Evolutionary conservation across 2,329 filamentous ascomycete genomes (phyloP), one percentile per base, ranked within the genome.

Genomic region (Apiospora rasikravindrae): DNA sequence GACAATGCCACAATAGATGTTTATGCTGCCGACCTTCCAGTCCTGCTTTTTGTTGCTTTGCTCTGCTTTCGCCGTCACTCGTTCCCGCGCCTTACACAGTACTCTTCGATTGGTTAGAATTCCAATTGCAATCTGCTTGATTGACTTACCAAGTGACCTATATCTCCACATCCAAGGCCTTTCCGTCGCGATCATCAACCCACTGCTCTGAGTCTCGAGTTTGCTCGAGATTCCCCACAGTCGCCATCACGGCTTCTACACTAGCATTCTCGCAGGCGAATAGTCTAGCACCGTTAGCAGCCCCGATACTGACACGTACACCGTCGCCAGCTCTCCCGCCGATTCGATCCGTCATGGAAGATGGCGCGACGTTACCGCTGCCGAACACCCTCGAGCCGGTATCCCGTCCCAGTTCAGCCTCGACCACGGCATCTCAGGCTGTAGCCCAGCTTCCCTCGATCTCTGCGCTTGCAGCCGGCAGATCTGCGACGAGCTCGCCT

Each of bases 371-470:
- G 67, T 78, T 85, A 64, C 78, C 83, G 53, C 78, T 82, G 49
- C 81, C 83, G 47, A 79, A 64, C 19, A 64, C 80, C 13, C 78
- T 84, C 57, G 87, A 89, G 74, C 82, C 85, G 24, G 84, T 87
- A 72, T 87, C 87, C 42, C 83, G 85, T 75, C 86, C 86, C 29
- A 85, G 83, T 75, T 87, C 87, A 44, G 84, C 85, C 2, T 86
- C 87, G 4, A 85, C 86, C 1, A 82, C 84, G 26, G 82, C 82
- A 24, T 85, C 76, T 37, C 64, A 70, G 22, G 72, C 85, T 22
- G 78, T 84, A 71, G 81, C 83, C 22, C 86, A 88, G 57, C 79
- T 88, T 51, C 83, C 86, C 11, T 83, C 82, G 45, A 84, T 88
- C 44, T 82, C 85, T 16, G 81, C 84, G 4, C 80, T 88, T 66